These are phyloP conservation scores for Termitomyces sp. DNA, from an alignment of 768 basidiomycete genomes.

Conservation along the genomic window DNA sequence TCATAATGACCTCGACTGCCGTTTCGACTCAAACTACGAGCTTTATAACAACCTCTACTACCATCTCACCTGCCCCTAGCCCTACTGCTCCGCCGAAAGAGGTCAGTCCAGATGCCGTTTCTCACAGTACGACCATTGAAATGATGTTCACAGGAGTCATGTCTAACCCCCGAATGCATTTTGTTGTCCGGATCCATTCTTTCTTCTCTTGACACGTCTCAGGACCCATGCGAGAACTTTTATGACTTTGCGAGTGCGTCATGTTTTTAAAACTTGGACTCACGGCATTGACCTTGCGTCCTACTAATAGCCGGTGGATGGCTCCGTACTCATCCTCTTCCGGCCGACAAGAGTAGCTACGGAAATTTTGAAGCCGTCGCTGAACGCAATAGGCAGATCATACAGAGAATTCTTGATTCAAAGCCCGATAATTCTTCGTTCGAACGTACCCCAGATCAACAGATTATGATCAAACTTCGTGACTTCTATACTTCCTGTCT, in stretches of 20 bases:
- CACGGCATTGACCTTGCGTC: not conserved
- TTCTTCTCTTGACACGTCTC: conserved; percentile 68
- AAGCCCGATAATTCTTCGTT: conserved; percentile 28
- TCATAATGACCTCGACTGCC: conserved; percentile 29
- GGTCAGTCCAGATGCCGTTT: conserved; percentile 24
- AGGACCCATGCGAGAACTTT: conserved; percentile 95
- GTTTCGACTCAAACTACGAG: conserved; percentile 20
- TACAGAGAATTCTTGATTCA: conserved; percentile 65
- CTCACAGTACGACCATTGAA: conserved; percentile 3
- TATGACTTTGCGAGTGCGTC: conserved; percentile 87
- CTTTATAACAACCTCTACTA: conserved; percentile 26
- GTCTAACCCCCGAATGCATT: conserved; percentile 78
- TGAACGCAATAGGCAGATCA: conserved; percentile 72
- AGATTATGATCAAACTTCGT: conserved; percentile 60
- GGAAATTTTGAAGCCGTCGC: conserved; percentile 71
- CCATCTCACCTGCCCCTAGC: conserved; percentile 40
- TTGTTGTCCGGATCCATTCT: conserved; percentile 79
- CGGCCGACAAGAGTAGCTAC: conserved; percentile 74
- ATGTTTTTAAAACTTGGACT: conserved; percentile 3
- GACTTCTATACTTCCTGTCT: conserved; percentile 78
- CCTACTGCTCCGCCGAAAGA: conserved; percentile 51
- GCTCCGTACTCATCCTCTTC: conserved; percentile 77
- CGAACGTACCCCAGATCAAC: conserved; percentile 39
- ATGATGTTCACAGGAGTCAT: conserved; percentile 44
- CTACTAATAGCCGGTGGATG: conserved; percentile 73